phyloP scores from a whole-genome alignment of 202 grass and related monocot species.

The Carex arenaria region DNA sequence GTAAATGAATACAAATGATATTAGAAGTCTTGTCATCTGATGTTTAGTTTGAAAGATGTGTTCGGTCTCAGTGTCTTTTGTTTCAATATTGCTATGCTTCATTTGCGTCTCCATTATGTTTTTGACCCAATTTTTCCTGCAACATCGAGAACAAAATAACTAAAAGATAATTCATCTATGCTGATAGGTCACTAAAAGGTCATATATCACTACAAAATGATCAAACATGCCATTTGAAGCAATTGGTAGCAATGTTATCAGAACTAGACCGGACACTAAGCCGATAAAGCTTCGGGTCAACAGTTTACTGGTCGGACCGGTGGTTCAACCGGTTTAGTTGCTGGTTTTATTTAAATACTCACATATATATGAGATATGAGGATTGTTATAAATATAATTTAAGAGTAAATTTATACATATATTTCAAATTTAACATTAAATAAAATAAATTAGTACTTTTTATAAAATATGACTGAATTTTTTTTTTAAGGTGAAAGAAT shows the following conservation, averaged over 20 bases:
- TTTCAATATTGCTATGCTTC: slow-evolving; percentile 7
- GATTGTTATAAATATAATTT: too few species aligned
- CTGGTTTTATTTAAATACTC: too few species aligned
- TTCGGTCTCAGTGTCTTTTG: slow-evolving; percentile 3
- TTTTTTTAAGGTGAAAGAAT: too few species aligned
- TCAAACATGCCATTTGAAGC: not conserved
- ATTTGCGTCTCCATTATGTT: slow-evolving; percentile 16
- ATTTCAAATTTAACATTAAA: too few species aligned
- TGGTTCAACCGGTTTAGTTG: too few species aligned
- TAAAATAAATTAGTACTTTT: too few species aligned
- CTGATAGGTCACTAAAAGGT: not conserved
- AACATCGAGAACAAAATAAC: slow-evolving; percentile 7
- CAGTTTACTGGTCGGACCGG: too few species aligned
- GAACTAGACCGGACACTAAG: too few species aligned
- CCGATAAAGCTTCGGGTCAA: too few species aligned
- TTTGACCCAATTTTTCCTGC: slow-evolving; percentile 40
- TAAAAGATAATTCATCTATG: not conserved
- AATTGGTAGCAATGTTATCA: not conserved
- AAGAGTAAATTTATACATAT: too few species aligned
- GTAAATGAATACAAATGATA: slow-evolving; percentile 18
- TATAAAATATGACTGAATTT: too few species aligned
- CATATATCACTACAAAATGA: not conserved
- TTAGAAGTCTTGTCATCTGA: slow-evolving; percentile 8
- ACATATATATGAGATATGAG: too few species aligned
- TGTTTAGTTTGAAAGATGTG: slow-evolving; percentile 3